Conservation (phyloP, 352 stramenopile genomes). For the Plasmopara halstedii region DNA sequence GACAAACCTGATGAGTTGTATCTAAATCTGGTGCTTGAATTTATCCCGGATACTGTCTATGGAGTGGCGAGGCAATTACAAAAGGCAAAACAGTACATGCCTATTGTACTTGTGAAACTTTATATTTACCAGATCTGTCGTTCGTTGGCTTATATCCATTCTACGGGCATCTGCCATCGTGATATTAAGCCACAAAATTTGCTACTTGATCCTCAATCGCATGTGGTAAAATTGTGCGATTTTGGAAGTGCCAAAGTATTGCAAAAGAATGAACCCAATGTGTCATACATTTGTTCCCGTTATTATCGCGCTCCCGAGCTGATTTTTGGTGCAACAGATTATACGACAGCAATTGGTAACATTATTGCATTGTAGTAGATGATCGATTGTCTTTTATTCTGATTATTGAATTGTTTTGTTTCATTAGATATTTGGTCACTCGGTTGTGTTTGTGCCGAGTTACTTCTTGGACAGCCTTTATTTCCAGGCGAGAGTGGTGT, state of each 20-base stretch:
- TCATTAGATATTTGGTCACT: slow-evolving; percentile 93
- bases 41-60: slow-evolving; percentile 99
- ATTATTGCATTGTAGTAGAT: no score
- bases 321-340: slow-evolving; percentile 99
- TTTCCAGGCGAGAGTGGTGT: slow-evolving; percentile 98
- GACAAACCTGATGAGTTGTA: slow-evolving; percentile 96
- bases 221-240: slow-evolving; percentile 99
- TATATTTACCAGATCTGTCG: slow-evolving; percentile 99
- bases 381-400: no score
- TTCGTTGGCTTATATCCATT: slow-evolving; percentile 97
- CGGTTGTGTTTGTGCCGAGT: slow-evolving; percentile 97
- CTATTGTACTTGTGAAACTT: slow-evolving; percentile 97
- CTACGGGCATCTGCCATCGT: slow-evolving; percentile 96
- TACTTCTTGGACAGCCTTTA: slow-evolving; percentile 96
- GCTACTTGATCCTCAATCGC: slow-evolving; percentile 94
- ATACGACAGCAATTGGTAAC: slow-evolving; percentile 95
- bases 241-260: slow-evolving; percentile 96
- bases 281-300: slow-evolving; percentile 99
- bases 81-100: slow-evolving; percentile 96
- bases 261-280: slow-evolving; percentile 97
- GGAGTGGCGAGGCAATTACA: slow-evolving; percentile 93
- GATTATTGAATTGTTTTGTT: no score
- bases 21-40: slow-evolving; percentile 99
- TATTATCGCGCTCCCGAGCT: slow-evolving; percentile 99
- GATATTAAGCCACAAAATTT: slow-evolving; percentile 99